phyloP scores from a whole-genome alignment of 176 grass and related monocot genomes.

The Musa itinerans region DNA sequence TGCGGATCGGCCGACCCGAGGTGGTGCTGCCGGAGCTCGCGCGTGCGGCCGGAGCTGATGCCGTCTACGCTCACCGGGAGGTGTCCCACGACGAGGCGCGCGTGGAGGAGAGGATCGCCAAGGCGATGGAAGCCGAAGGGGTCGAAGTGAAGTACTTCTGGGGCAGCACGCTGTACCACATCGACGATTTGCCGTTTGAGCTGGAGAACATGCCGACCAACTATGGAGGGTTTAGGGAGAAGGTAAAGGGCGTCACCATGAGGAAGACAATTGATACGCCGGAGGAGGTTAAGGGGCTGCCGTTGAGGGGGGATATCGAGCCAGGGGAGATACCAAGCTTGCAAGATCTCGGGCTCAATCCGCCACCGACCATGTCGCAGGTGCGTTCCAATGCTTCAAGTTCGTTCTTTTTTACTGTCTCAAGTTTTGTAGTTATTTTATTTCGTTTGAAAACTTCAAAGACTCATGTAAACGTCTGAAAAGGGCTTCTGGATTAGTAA shows the following conservation, averaged over 20 bases:
- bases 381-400: slow-evolving; percentile 28
- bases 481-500: no score
- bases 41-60: slow-evolving; percentile 40
- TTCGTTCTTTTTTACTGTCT: not conserved
- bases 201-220: slow-evolving; percentile 73
- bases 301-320: slow-evolving; percentile 63
- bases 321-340: slow-evolving; percentile 85
- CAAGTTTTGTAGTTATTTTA: not conserved
- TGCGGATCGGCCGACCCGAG: slow-evolving; percentile 75
- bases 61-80: slow-evolving; percentile 77
- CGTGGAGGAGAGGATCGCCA: slow-evolving; percentile 65
- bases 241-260: slow-evolving; percentile 50
- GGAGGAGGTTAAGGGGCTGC: slow-evolving; percentile 81
- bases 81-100: slow-evolving; percentile 78
- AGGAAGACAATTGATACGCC: slow-evolving; percentile 54
- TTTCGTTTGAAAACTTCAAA: no score
- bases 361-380: slow-evolving; percentile 39
- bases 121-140: slow-evolving; percentile 81
- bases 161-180: slow-evolving; percentile 87
- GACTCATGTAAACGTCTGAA: no score
- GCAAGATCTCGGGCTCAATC: slow-evolving; percentile 56
- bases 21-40: slow-evolving; percentile 71
- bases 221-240: slow-evolving; percentile 79
- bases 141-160: slow-evolving; percentile 95
- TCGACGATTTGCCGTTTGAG: slow-evolving; percentile 75